Conservation (phyloP, 192 early-diverging fungal species). For the Umbelopsis sp. region DNA sequence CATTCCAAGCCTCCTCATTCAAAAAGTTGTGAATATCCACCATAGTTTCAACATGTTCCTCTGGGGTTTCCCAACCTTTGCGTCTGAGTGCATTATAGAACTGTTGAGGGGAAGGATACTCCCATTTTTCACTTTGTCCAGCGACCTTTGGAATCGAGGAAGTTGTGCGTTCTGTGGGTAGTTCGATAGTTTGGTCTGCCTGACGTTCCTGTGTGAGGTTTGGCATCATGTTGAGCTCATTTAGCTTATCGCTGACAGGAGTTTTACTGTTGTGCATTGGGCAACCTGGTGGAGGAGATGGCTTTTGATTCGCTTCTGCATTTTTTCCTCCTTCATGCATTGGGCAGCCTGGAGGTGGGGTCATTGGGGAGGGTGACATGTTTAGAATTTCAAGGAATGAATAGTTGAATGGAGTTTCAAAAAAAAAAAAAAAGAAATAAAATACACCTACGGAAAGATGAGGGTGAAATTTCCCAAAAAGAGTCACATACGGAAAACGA, state of each 20-base stretch:
- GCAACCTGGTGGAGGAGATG: slow-evolving; percentile 42
- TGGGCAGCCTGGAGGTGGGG: slow-evolving; percentile 50
- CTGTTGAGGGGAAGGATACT: slow-evolving; percentile 90
- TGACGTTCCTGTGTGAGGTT: slow-evolving; percentile 68
- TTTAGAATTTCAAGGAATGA: background rate
- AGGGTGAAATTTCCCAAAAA: background rate
- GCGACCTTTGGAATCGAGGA: slow-evolving; percentile 81
- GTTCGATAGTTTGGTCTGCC: slow-evolving; percentile 60
- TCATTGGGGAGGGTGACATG: background rate
- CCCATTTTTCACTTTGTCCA: slow-evolving; percentile 62
- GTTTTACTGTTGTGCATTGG: slow-evolving; percentile 47
- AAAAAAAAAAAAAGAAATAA: slow-evolving; percentile 7
- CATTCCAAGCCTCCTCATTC: slow-evolving; percentile 94
- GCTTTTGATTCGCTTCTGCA: background rate
- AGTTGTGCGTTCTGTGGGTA: slow-evolving; percentile 79
- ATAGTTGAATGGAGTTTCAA: background rate
- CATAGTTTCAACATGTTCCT: slow-evolving; percentile 84
- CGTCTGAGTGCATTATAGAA: slow-evolving; percentile 85
- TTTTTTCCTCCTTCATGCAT: slow-evolving; percentile 42
- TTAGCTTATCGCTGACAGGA: slow-evolving; percentile 52
- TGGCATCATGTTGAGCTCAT: slow-evolving; percentile 94
- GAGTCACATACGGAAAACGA: background rate
- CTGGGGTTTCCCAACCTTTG: slow-evolving; percentile 87
- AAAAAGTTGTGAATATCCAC: slow-evolving; percentile 98
- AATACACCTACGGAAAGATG: background rate